Base-by-base conservation (phyloP, 139 green algal species). In the Tetraselmis chui region DNA sequence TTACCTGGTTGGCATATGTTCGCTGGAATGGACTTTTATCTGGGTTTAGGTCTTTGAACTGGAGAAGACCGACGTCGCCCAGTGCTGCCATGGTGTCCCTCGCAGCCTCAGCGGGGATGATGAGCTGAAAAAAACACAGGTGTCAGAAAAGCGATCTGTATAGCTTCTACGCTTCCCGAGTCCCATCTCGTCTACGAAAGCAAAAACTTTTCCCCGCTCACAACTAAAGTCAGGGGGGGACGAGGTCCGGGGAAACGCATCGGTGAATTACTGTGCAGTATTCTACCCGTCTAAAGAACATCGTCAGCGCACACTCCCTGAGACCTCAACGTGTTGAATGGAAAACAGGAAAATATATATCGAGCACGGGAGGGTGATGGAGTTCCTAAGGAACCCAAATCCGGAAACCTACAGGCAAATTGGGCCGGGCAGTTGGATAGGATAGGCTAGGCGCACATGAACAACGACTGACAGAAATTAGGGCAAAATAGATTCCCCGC, bases 31-130 rank as follows among this genome's bases (percentile, higher is more conserved):
- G 93, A 25, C 83, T 91, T 82, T 97, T 96, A 5, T 97, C 94
- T 0, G 87, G 75, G 84, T 99, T 98, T 2, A 99, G 83, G 80
- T 98, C 95, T 81, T 96, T 96, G 86, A 97, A 97, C 83, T 97
- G 95, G 76, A 97, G 88, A 77, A 95, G 83, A 23, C 93, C 96
- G 1, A 98, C 82, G 29, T 98, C 90, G 0, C 97, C 96, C 11
- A 99, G 89, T 0, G 92, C 90, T 25, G 86, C 84, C 5, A 99
- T 89, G 0, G 96, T 98, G 77, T 96, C 92, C 78, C 98, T 95
- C 1, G 97, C 95, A 28, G 94, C 90, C 83, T 99, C 97, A 0
- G 92, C 91, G 1, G 97, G 97, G 78, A 99, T 95, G 91, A 99
- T 97, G 32, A 99, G 94, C 94, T 98, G 58, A 31, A 81, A 23